Percentiles rank a stretch among this genome's conserved stretches.
phyloP scores from a whole-genome alignment of 179 eudicot species.

The Patellifolia procumbens region DNA sequence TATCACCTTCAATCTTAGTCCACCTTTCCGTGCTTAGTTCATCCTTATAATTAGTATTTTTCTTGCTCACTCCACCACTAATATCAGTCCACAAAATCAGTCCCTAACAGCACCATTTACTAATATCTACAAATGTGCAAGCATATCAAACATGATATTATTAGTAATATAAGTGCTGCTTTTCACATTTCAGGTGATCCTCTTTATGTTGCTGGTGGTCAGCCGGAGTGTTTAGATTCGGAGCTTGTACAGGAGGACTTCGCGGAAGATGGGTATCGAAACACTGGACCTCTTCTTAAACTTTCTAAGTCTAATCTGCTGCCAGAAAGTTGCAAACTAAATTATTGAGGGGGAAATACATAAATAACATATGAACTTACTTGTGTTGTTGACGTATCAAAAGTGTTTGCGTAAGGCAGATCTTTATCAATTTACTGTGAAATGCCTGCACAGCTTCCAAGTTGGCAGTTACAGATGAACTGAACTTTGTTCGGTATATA shows the following conservation, averaged over 20 bases:
- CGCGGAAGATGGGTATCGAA: conserved; percentile 80
- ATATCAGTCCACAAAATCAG: too few species aligned
- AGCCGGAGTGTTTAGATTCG: conserved; percentile 54
- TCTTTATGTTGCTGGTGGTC: conserved; percentile 80
- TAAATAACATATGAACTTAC: background rate
- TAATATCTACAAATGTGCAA: background rate
- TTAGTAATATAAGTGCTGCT: conserved; percentile 4
- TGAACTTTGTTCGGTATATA: background rate
- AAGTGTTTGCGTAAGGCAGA: too few species aligned
- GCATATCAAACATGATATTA: background rate
- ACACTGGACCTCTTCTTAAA: conserved; percentile 2
- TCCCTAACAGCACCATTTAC: background rate
- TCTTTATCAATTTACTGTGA: too few species aligned
- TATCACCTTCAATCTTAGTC: too few species aligned
- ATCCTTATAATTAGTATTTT: too few species aligned
- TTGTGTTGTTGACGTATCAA: background rate
- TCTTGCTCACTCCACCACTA: too few species aligned
- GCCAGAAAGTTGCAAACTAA: background rate
- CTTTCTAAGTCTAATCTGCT: conserved; percentile 2
- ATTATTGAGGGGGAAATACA: background rate
- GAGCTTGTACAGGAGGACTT: conserved; percentile 57
- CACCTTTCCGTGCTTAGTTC: too few species aligned
- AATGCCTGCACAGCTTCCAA: background rate
- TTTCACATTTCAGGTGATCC: conserved; percentile 84
- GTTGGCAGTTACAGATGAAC: too few species aligned